Evolutionary conservation across 192 early-diverging fungal species (phyloP), one percentile per base, ranked within the genome.

Genomic region (Entomortierella lignicola): DNA sequence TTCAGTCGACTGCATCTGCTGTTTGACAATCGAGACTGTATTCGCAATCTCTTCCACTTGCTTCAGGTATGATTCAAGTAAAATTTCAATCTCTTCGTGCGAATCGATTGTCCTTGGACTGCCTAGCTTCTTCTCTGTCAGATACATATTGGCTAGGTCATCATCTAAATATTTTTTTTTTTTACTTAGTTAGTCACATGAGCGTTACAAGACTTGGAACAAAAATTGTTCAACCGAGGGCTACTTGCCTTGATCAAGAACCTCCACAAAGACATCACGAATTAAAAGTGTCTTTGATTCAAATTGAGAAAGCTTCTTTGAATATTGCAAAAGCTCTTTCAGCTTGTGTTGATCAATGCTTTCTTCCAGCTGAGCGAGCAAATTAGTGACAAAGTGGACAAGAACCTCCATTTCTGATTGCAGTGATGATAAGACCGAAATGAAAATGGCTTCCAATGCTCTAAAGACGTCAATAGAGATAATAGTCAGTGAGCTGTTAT

Each of bases 21-120:
- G 85, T 26, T 86, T 85, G 23, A 93, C 80, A 4, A 89, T 88
- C 21, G 91, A 83, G 25, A 92, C 86, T 59, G 90, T 89, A 72
- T 91, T 89, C 42, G 91, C 91, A 29, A 94, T 89, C 72, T 95
- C 96, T 69, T 96, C 95, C 2, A 92, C 88, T 60, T 95, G 87
- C 72, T 93, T 96, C 44, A 94, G 66, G 62, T 98, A 98, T 21
- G 95, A 90, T 75, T 98, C 96, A 54, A 98, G 81, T 77, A 98
- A 82, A 50, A 98, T 86, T 75, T 98, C 96, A 29, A 93, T 92
- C 57, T 98, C 96, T 44, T 94, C 91, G 61, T 98, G 94, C 57
- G 95, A 92, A 25, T 87, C 70, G 13, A 81, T 71, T 8, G 77
- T 82, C 41, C 91, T 87, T 8, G 86, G 73, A 8, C 50, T 53